Evolutionary conservation across 306 rosid species (phyloP).

Genomic region (Biancaea sappan): DNA sequence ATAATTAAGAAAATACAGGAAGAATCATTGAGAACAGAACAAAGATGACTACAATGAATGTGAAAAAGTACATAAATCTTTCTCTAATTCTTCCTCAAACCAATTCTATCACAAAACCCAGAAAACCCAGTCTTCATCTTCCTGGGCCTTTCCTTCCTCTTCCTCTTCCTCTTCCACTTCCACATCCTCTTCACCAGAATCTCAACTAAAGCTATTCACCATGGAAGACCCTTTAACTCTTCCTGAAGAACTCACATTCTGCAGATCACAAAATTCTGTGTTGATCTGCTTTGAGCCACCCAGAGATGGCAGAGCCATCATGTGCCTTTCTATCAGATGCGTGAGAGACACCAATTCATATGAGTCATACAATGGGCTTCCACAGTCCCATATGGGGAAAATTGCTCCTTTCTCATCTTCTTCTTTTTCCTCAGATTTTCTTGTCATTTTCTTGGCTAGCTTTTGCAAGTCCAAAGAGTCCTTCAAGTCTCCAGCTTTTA

Average conservation of each 20-base stretch:
- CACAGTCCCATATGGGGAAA: constrained; percentile 79
- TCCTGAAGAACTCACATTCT: neutral
- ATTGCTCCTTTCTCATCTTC: constrained; percentile 26
- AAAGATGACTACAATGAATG: neutral
- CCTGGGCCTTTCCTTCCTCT: constrained; percentile 33
- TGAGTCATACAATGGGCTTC: constrained; percentile 83
- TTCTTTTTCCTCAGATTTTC: constrained; percentile 12
- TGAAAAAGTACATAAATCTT: neutral
- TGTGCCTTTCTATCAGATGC: constrained; percentile 71
- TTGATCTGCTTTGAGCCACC: constrained; percentile 51
- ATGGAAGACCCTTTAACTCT: constrained; percentile 36
- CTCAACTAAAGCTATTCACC: constrained; percentile 34
- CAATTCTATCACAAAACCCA: constrained; percentile 37
- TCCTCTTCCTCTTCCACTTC: constrained; percentile 22
- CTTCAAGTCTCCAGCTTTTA: neutral
- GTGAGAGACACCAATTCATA: constrained; percentile 61
- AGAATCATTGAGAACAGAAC: neutral
- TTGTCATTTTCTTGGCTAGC: constrained; percentile 35
- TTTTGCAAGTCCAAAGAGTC: neutral
- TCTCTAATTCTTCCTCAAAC: constrained; percentile 42
- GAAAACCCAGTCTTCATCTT: constrained; percentile 34
- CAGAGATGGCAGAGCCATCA: constrained; percentile 54
- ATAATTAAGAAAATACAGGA: neutral
- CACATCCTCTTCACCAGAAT: constrained; percentile 43
- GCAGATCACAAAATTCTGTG: constrained; percentile 20